Conservation (phyloP, 805 yeast species). For the Brettanomyces nanus region DNA sequence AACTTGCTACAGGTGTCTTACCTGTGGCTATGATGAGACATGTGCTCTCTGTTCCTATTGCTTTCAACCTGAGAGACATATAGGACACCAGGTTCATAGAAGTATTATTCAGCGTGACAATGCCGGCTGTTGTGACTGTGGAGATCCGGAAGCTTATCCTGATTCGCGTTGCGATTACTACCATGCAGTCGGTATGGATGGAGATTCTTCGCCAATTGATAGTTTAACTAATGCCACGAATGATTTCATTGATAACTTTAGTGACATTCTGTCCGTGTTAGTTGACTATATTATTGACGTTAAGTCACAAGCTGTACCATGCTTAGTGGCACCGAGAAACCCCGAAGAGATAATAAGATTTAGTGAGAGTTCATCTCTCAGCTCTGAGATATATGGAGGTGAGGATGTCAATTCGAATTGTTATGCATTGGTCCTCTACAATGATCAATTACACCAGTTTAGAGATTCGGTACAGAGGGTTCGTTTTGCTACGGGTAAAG, state of each 20-base stretch:
- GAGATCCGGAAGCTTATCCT: slow-evolving; percentile 80
- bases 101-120: slow-evolving; percentile 56
- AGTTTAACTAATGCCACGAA: background rate
- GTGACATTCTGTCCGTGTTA: slow-evolving; percentile 34
- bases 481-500: slow-evolving; percentile 54
- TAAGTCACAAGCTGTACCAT: slow-evolving; percentile 39
- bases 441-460: slow-evolving; percentile 71
- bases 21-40: slow-evolving; percentile 74
- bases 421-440: slow-evolving; percentile 57
- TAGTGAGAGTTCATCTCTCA: slow-evolving; percentile 20
- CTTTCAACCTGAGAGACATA: slow-evolving; percentile 60
- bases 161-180: slow-evolving; percentile 42
- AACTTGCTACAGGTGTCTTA: slow-evolving; percentile 68
- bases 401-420: slow-evolving; percentile 36
- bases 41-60: slow-evolving; percentile 79
- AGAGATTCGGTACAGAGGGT: slow-evolving; percentile 66
- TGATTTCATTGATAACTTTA: background rate
- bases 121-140: slow-evolving; percentile 84
- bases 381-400: slow-evolving; percentile 35
- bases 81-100: slow-evolving; percentile 62
- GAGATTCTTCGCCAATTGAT: background rate
- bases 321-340: slow-evolving; percentile 21
- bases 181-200: slow-evolving; percentile 10
- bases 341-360: slow-evolving; percentile 16
- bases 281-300: slow-evolving; percentile 60